Evolutionary conservation across 495 filamentous ascomycete species (phyloP).

Genomic region (Ascodesmis nigricans): DNA sequence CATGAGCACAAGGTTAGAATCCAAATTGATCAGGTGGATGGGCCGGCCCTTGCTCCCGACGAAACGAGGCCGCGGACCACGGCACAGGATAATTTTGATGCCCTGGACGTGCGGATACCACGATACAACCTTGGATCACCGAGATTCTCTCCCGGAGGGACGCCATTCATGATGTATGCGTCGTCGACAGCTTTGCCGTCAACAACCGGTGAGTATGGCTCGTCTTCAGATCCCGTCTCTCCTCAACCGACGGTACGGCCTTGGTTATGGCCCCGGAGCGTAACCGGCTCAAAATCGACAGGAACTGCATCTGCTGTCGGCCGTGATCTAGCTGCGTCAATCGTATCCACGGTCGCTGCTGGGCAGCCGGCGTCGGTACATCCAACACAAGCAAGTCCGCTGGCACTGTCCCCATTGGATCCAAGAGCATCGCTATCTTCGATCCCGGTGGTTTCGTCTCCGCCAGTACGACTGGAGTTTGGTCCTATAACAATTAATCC

Average conservation of each 20-base stretch:
- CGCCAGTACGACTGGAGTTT: constrained; percentile 22
- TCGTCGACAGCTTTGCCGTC: constrained; percentile 27
- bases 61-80: constrained; percentile 37
- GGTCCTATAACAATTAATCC: constrained; percentile 27
- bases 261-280: constrained; percentile 27
- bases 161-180: constrained; percentile 51
- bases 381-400: no score
- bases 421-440: constrained; percentile 25
- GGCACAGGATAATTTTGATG: constrained; percentile 33
- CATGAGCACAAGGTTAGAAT: no score
- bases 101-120: constrained; percentile 62
- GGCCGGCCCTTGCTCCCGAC: constrained; percentile 34
- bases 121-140: constrained; percentile 69
- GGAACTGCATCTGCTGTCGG: constrained; percentile 17
- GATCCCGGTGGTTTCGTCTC: constrained; percentile 23
- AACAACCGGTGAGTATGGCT: constrained; percentile 16
- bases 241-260: constrained; percentile 29
- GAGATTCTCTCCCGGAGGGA: constrained; percentile 56
- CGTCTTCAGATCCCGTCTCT: no score
- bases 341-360: constrained; percentile 14
- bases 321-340: constrained; percentile 20
- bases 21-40: constrained; percentile 60
- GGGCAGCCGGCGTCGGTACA: no score
- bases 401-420: constrained; percentile 15
- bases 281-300: constrained; percentile 22